phyloP scores from a whole-genome alignment of 495 filamentous ascomycete species.

The Massariosphaeria phaeospora region DNA sequence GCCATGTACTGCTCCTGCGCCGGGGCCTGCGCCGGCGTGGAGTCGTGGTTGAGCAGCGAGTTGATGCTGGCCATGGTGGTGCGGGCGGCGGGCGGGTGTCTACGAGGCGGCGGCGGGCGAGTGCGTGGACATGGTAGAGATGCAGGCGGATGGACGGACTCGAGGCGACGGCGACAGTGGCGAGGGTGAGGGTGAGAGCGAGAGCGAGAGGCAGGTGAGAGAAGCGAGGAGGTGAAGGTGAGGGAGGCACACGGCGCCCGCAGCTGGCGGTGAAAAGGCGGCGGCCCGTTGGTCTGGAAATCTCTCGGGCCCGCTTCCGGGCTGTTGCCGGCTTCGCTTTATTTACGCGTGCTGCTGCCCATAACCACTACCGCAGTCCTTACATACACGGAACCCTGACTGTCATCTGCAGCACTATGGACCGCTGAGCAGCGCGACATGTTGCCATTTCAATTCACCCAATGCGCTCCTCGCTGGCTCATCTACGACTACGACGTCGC shows the following conservation, averaged over 20 bases:
- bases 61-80: conserved; percentile 28
- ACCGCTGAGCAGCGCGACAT: too few species aligned
- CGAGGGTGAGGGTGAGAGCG: background rate
- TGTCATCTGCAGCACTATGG: too few species aligned
- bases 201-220: background rate
- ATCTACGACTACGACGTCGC: too few species aligned
- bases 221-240: too few species aligned
- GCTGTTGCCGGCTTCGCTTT: too few species aligned
- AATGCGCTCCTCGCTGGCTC: too few species aligned
- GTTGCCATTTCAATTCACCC: too few species aligned
- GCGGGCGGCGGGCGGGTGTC: background rate
- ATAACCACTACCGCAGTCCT: too few species aligned
- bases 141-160: background rate
- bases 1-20: background rate
- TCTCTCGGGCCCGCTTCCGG: too few species aligned
- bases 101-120: background rate
- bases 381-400: too few species aligned
- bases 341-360: too few species aligned
- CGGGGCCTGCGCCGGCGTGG: conserved; percentile 1
- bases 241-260: background rate
- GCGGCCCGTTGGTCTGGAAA: background rate
- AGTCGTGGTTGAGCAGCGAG: conserved; percentile 31
- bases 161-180: background rate
- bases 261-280: background rate
- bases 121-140: background rate